These are phyloP conservation scores for Cinnamomum micranthum DNA, from an alignment of 164 flowering plant genomes.

Conservation along the genomic window DNA sequence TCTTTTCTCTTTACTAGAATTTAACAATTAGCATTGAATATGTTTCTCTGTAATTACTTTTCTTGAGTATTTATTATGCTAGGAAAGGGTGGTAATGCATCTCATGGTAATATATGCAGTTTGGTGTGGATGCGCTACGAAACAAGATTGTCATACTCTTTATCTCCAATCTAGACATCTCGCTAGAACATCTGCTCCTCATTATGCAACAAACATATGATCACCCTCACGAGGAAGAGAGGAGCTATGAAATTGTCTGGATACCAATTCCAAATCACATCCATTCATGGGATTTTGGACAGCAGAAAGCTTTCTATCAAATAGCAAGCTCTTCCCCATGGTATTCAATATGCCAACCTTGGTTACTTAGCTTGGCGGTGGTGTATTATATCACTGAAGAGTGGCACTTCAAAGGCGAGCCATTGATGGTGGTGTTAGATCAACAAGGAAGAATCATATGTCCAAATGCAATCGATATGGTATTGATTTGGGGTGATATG, in stretches of 20 bases:
- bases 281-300: conserved; percentile 41
- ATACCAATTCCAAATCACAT: conserved; percentile 47
- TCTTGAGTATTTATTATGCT: background rate
- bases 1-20: background rate
- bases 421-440: conserved; percentile 67
- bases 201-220: conserved; percentile 46
- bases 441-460: conserved; percentile 43
- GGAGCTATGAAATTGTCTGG: conserved; percentile 58
- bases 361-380: conserved; percentile 40
- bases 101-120: conserved; percentile 27
- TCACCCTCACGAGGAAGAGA: conserved; percentile 26
- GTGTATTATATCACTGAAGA: conserved; percentile 39
- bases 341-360: conserved; percentile 53
- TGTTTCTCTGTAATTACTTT: background rate
- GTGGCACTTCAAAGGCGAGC: conserved; percentile 49
- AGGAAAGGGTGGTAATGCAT: background rate
- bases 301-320: conserved; percentile 26
- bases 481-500: conserved; percentile 61
- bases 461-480: conserved; percentile 61
- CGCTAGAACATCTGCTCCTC: conserved; percentile 34
- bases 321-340: conserved; percentile 62
- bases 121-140: conserved; percentile 41
- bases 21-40: background rate
- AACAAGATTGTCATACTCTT: conserved; percentile 58
- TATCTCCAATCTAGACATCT: conserved; percentile 58